Evolutionary conservation across 2,329 filamentous ascomycete genomes (phyloP), one percentile per base, ranked within the genome.

Genomic region (Ceratocystis albifundus): DNA sequence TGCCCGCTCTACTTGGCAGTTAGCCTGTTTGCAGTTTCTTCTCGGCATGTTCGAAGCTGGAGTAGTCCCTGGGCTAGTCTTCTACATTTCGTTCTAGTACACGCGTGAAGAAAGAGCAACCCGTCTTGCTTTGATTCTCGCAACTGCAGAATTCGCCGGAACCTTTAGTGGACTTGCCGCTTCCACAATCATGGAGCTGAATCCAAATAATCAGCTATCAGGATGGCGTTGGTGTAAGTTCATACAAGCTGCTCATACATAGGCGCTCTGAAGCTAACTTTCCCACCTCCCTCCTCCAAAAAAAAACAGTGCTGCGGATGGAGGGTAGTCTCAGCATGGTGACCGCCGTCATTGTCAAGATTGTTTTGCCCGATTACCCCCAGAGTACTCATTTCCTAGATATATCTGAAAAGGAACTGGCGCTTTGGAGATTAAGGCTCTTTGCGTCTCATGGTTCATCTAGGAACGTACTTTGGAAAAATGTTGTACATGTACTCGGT

Each of bases 31-130:
- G 69, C 83, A 88, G 4, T 80, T 90, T 30, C 73, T 90, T 7
- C 79, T 91, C 0, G 88, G 88, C 3, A 77, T 83, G 4, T 82
- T 87, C 53, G 88, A 91, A 75, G 87, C 86, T 3, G 88, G 87
- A 0, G 75, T 90, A 0, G 89, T 89, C 68, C 85, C 85, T 0
- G 85, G 86, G 0, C 75, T 89, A 70, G 82, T 84, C 0, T 77
- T 84, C 74, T 89, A 89, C 70, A 76, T 91, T 61, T 90, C 88
- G 0, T 84, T 89, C 69, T 90, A 88, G 80, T 91, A 91, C 74
- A 84, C 81, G 57, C 83, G 84, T 70, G 80, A 83, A 20, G 88
- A 91, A 74, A 80, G 88, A 2, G 87, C 86, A 25, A 75, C 89
- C n/a, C 81, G 75, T 3, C 84, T 90, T 1, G 86, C 86, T 1